A percentile compares a stretch with the other conserved stretches of the same genome.
These are phyloP conservation scores for Colletotrichum limetticola DNA, from an alignment of 2,329 filamentous ascomycete genomes.

Conservation along the genomic window DNA sequence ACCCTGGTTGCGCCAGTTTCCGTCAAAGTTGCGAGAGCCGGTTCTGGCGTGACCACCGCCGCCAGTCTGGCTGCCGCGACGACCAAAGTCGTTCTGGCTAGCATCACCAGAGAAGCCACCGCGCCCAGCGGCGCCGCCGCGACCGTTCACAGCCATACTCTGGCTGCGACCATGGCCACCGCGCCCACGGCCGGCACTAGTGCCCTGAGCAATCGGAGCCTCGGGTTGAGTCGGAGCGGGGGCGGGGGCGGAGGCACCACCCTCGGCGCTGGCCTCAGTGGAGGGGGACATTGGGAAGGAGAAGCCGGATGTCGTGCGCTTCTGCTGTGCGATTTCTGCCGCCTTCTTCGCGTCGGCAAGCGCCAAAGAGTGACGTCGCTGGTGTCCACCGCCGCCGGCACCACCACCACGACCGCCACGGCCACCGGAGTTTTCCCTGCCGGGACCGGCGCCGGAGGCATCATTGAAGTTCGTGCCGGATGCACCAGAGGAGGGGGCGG, in stretches of 20 bases:
- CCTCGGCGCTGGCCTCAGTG: slow-evolving; percentile 68
- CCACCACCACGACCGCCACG: slow-evolving; percentile 79
- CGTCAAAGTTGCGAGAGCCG: slow-evolving; percentile 93
- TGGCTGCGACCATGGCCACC: slow-evolving; percentile 82
- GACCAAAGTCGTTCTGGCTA: slow-evolving; percentile 71
- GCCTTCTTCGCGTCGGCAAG: slow-evolving; percentile 97
- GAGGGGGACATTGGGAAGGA: slow-evolving; percentile 87
- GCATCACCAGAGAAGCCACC: slow-evolving; percentile 68
- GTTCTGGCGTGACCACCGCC: slow-evolving; percentile 85
- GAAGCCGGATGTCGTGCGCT: slow-evolving; percentile 92
- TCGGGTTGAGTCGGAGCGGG: slow-evolving; percentile 44
- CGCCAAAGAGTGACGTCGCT: slow-evolving; percentile 93
- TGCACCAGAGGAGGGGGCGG: slow-evolving; percentile 91
- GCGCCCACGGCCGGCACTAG: slow-evolving; percentile 64
- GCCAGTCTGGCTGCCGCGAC: slow-evolving; percentile 57
- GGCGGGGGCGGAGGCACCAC: slow-evolving; percentile 50
- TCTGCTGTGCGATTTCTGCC: slow-evolving; percentile 95
- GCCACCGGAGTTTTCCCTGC: slow-evolving; percentile 73
- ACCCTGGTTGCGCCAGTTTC: slow-evolving; percentile 92
- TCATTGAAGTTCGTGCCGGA: slow-evolving; percentile 84
- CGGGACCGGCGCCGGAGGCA: slow-evolving; percentile 69
- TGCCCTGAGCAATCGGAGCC: slow-evolving; percentile 50
- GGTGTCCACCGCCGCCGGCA: slow-evolving; percentile 79
- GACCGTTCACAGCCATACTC: slow-evolving; percentile 77
- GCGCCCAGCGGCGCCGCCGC: slow-evolving; percentile 73